phyloP scores from a whole-genome alignment of 805 yeast species.

The Lipomyces lipofer region DNA sequence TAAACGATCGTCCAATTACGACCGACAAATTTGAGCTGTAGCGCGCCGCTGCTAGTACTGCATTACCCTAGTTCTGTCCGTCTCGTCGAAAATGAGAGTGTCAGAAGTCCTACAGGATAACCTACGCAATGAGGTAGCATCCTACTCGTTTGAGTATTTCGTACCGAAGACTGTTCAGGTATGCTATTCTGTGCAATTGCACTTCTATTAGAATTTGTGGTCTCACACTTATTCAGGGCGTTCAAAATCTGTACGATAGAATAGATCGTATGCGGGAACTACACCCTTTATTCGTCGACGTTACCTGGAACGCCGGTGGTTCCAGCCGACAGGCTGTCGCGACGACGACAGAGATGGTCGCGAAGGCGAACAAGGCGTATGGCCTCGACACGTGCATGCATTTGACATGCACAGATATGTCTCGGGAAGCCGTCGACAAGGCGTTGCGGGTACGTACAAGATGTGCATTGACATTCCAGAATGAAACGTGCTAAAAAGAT shows the following conservation, averaged over 20 bases:
- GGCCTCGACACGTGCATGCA: slow-evolving; percentile 98
- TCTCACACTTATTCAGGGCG: slow-evolving; percentile 61
- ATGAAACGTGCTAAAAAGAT: not conserved
- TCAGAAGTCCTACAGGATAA: slow-evolving; percentile 30
- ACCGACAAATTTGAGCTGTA: no score
- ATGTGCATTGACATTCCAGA: not conserved
- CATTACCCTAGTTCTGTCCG: no score
- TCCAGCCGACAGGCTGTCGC: slow-evolving; percentile 57
- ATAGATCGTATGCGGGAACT: slow-evolving; percentile 96
- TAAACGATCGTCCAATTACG: no score
- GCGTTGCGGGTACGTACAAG: slow-evolving; percentile 54
- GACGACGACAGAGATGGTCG: slow-evolving; percentile 86
- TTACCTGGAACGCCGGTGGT: slow-evolving; percentile 99
- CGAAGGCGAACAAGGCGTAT: slow-evolving; percentile 83
- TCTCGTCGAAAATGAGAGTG: no score
- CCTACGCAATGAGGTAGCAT: slow-evolving; percentile 45
- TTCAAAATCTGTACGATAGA: slow-evolving; percentile 90
- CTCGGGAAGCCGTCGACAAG: slow-evolving; percentile 70
- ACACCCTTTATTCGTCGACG: slow-evolving; percentile 88
- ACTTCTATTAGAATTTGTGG: not conserved
- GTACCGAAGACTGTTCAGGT: slow-evolving; percentile 82
- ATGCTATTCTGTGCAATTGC: not conserved
- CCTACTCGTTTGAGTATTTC: slow-evolving; percentile 94
- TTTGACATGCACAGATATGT: slow-evolving; percentile 95
- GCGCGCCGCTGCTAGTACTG: no score